Base-by-base conservation (phyloP, 352 stramenopile genomes). In the Pythium aquatile region DNA sequence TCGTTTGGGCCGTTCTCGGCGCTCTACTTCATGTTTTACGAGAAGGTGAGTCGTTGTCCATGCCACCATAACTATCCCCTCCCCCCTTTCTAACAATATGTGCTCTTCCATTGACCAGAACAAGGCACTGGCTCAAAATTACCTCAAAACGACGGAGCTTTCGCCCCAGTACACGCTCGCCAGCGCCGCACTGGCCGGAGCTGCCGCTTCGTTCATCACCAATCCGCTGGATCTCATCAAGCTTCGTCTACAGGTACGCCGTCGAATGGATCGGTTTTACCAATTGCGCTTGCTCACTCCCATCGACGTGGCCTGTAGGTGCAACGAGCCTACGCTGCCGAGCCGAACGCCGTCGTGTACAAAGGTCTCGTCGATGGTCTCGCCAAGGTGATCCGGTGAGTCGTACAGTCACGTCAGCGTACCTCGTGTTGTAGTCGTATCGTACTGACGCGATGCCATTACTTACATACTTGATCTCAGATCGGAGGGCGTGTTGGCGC, bases 11-110 rank as follows among this genome's bases (percentile, higher is more conserved):
- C 97, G 4, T 99, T 98, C 79, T 99, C 94, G 24, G 97, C 96
- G 16, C 77, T 99, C 24, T 99, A 98, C 67, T 99, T 99, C 75
- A 87, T 98, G 67, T 97, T 98, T 62, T 99, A 99, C 69, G 97
- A 99, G 61, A 76, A 87, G 75, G 75, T 85, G 61, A 1, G 39
- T n/a, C 2, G 9, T 42, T 11, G 2, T 46, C 28, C 24, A 1
- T 9, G 16, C 17, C 26, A 16, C 1, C 5, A 9, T 35, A 9
- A 35, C 8, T 4, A 8, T 4, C 32, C 8, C 32, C 8, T 8
- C 4, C 4, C 32, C 32, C 32, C 4, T 35, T 9, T 16, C 37
- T 42, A 2, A 42, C 37, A 14, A 13, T 42, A 4, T 42, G 13
- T 16, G 11, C 37, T n/a, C 13, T 13, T 3, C 10, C 14, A 17